Conservation (phyloP, 2,329 filamentous ascomycete species). For the Pseudogymnoascus sp. region DNA sequence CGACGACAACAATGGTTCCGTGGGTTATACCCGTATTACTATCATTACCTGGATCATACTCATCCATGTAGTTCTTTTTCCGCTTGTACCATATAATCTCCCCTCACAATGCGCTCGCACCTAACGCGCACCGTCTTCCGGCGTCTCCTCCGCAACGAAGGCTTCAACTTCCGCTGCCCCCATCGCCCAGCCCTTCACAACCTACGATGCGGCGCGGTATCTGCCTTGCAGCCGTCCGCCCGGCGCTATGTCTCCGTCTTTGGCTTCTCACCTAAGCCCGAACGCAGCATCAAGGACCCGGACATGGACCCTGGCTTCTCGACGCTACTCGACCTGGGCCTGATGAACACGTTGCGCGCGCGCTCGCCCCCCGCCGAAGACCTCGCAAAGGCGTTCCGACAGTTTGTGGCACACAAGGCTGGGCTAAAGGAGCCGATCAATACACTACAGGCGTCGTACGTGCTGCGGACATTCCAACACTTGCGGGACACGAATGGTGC, state of each 20-base stretch:
- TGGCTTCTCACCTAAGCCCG: conserved; percentile 52
- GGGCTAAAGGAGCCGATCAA: conserved; percentile 46
- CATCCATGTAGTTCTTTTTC: neutral
- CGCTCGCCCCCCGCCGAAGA: conserved; percentile 58
- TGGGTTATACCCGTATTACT: neutral
- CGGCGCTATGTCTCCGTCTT: conserved; percentile 58
- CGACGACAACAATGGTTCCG: conserved; percentile 1
- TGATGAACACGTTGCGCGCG: conserved; percentile 53
- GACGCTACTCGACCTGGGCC: conserved; percentile 61
- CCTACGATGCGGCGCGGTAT: conserved; percentile 34
- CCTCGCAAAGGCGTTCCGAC: conserved; percentile 56
- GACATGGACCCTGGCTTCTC: conserved; percentile 65
- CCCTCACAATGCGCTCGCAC: conserved; percentile 47
- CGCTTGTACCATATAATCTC: neutral
- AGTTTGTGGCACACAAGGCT: conserved; percentile 54
- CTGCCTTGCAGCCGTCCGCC: conserved; percentile 23
- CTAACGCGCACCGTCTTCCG: conserved; percentile 54
- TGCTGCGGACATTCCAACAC: conserved; percentile 53
- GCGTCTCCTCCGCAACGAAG: conserved; percentile 46
- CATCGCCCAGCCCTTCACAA: conserved; percentile 15
- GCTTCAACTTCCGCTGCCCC: conserved; percentile 28
- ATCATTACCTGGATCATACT: neutral
- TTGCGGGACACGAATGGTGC: conserved; percentile 35
- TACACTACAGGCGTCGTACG: conserved; percentile 58
- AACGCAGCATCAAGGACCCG: conserved; percentile 52